Conservation (phyloP, 106 monocot genomes). For the Dendrobium chrysotoxum region DNA sequence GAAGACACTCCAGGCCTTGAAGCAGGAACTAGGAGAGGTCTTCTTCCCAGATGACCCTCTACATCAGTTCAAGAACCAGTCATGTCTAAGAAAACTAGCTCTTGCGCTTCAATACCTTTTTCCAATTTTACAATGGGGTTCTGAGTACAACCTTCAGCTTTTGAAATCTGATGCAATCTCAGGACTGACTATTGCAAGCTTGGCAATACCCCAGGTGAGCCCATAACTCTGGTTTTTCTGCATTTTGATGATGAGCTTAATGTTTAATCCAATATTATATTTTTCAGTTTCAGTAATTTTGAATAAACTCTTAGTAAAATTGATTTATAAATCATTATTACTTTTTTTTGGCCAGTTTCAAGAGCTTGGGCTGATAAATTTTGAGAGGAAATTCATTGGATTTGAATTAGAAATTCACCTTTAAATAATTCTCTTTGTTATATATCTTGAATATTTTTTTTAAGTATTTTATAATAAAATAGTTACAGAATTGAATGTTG, state of each 20-base stretch:
- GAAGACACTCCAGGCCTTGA: slow-evolving; percentile 36
- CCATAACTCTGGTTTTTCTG: neutral
- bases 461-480: too few species aligned
- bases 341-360: too few species aligned
- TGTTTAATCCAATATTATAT: neutral
- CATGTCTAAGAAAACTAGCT: slow-evolving; percentile 30
- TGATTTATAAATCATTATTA: too few species aligned
- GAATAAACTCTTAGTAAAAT: too few species aligned
- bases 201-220: slow-evolving; percentile 73
- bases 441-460: too few species aligned
- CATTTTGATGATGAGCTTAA: neutral
- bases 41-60: slow-evolving; percentile 82
- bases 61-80: slow-evolving; percentile 74
- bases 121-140: slow-evolving; percentile 82
- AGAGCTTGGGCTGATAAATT: neutral
- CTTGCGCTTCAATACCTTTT: slow-evolving; percentile 70
- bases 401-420: neutral
- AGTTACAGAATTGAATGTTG: too few species aligned
- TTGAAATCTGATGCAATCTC: slow-evolving; percentile 70
- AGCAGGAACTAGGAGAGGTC: slow-evolving; percentile 50
- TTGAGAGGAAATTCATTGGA: neutral
- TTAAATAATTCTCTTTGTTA: neutral
- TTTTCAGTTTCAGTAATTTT: neutral
- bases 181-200: slow-evolving; percentile 89
- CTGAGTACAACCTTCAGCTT: slow-evolving; percentile 58